Conservation (phyloP, 495 filamentous ascomycete species). For the Hypomontagnella monticulosa region DNA sequence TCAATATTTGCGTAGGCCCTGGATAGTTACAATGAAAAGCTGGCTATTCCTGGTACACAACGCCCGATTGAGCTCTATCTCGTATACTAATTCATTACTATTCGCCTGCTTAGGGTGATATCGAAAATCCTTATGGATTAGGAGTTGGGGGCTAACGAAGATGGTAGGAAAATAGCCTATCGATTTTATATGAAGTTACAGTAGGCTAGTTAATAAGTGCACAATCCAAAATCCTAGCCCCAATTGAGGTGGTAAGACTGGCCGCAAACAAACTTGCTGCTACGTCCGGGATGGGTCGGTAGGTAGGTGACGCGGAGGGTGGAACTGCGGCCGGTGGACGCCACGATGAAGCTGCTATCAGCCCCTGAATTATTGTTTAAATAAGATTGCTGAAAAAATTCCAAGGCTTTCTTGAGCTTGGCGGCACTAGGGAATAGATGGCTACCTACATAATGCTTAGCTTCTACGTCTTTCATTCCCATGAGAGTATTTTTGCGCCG, state of each 20-base stretch:
- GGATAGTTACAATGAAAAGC: neutral
- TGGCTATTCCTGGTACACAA: neutral
- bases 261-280: constrained; percentile 5
- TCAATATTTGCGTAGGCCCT: too few relatives aligned
- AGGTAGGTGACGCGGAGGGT: constrained; percentile 7
- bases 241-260: neutral
- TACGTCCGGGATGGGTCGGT: neutral
- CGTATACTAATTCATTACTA: neutral
- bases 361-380: constrained; percentile 31
- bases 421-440: neutral
- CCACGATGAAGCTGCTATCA: constrained; percentile 26
- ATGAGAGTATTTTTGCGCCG: too few relatives aligned
- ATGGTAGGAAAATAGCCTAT: neutral
- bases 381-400: constrained; percentile 21
- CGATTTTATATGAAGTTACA: neutral
- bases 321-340: constrained; percentile 24
- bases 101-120: too few relatives aligned
- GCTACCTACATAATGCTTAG: neutral
- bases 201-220: neutral
- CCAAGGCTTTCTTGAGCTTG: constrained; percentile 6
- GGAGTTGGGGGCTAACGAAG: too few relatives aligned
- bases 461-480: neutral
- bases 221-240: constrained; percentile 5
- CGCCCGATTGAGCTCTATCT: neutral
- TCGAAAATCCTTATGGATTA: too few relatives aligned